A percentile compares a stretch with the other conserved stretches of the same genome.
These are phyloP conservation scores for Thuidium tamariscinum DNA, from an alignment of 225 moss, liverwort and hornwort genomes.

Conservation along the genomic window DNA sequence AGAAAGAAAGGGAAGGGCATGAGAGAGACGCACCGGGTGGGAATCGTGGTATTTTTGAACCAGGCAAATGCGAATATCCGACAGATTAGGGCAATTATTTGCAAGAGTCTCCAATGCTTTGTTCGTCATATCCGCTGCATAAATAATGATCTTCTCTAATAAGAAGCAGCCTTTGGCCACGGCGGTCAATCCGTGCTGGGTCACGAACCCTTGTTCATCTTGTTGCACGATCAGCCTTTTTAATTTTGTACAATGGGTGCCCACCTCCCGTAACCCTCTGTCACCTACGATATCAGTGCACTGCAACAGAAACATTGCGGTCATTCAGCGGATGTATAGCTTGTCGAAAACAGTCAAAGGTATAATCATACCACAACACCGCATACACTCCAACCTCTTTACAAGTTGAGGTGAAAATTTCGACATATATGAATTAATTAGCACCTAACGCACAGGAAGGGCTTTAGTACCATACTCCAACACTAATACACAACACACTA, in stretches of 20 bases:
- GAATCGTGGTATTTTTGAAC: slow-evolving; percentile 48
- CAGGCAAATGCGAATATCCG: slow-evolving; percentile 46
- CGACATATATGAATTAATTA: background rate
- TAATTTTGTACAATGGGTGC: slow-evolving; percentile 21
- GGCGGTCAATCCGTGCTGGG: slow-evolving; percentile 40
- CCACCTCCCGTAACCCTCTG: slow-evolving; percentile 36
- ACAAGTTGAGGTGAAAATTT: background rate
- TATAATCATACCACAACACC: background rate
- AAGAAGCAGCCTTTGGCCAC: slow-evolving; percentile 42
- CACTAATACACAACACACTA: background rate
- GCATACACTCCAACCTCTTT: background rate
- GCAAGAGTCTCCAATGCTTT: slow-evolving; percentile 39
- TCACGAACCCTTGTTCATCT: slow-evolving; percentile 41
- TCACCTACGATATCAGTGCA: slow-evolving; percentile 51
- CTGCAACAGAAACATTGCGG: background rate
- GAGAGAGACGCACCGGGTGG: slow-evolving; percentile 23
- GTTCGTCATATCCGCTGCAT: slow-evolving; percentile 55
- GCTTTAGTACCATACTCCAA: background rate
- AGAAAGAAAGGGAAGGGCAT: background rate
- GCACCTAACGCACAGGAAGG: background rate
- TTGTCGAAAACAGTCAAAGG: background rate
- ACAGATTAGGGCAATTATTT: slow-evolving; percentile 27
- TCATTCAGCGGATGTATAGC: background rate
- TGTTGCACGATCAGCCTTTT: slow-evolving; percentile 42
- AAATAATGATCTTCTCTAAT: slow-evolving; percentile 44